Evolutionary conservation across 495 filamentous ascomycete species (phyloP), one percentile per base, ranked within the genome.

Genomic region (Daldinia decipiens): DNA sequence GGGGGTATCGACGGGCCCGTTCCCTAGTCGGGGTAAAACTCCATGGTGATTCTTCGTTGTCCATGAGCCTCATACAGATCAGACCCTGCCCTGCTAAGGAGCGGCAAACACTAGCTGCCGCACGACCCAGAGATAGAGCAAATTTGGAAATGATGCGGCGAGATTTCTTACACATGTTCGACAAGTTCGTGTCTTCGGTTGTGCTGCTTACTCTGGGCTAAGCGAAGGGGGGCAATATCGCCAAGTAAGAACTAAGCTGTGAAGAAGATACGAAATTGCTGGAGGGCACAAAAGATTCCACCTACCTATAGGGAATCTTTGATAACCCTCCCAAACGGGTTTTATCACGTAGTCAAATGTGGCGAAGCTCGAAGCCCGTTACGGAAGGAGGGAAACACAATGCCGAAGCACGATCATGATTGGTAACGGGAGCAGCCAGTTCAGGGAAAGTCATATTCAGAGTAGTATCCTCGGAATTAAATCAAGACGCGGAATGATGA

Each of bases 301-400:
- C 43, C 43, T 21, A 47, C 43, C 36, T 55, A 70, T 70, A 65
- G 61, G 56, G 24, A 61, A 15, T 5, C 45, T 65, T 47, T 38
- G 21, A 59, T 53, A 67, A 60, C 17, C 45, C 26, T 63, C 64
- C 69, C 56, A 63, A 67, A 50, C 12, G 9, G n/a, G 8, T 59
- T 34, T 55, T 34, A 47, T 58, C 52, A 12, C 57, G 51, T 58
- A 66, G 19, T 47, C 31, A 40, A 61, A 64, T 59, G 70, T 67
- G 70, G 70, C 64, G 55, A 68, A 63, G 65, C 54, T 65, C 19
- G 55, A 60, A 24, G 47, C 70, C 65, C 54, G 51, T 72, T 72
- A 52, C 56, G 70, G 70, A 72, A 72, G 70, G 70, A 72, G 70
- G 60, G 56, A 68, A 72, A 39, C 24, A 31, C 53, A 55, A 50